Percentiles rank a stretch among this genome's conserved stretches.
Conservation (phyloP, 1,284 basidiomycete species). For the Chalciporus sp. region DNA sequence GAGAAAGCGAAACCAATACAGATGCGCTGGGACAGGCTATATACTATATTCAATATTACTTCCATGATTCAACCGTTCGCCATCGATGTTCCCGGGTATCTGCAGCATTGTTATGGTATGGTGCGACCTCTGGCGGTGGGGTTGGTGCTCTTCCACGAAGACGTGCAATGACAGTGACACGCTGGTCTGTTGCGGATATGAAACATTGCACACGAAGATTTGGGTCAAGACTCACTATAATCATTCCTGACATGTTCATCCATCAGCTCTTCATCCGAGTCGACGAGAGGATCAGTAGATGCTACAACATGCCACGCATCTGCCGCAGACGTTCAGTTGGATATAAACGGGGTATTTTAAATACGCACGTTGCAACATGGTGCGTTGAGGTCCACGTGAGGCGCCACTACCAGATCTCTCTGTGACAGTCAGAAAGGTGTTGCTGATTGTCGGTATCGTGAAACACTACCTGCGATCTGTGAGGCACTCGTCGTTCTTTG, state of each 20-base stretch:
- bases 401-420: constrained; percentile 20
- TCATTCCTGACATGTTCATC: constrained; percentile 66
- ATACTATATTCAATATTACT: constrained; percentile 18
- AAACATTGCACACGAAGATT: not conserved
- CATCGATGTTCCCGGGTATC: constrained; percentile 37
- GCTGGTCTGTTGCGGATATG: constrained; percentile 42
- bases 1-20: not conserved
- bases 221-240: constrained; percentile 51
- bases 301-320: constrained; percentile 72
- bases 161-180: constrained; percentile 48
- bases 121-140: constrained; percentile 33
- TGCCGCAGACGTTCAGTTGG: constrained; percentile 30
- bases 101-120: constrained; percentile 11
- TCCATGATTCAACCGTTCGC: constrained; percentile 44
- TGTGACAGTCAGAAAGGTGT: constrained; percentile 13
- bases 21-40: not conserved
- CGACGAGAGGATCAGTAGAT: constrained; percentile 62
- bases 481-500: constrained; percentile 22
- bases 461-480: constrained; percentile 25
- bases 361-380: constrained; percentile 39
- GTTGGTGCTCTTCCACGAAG: constrained; percentile 46
- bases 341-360: not conserved
- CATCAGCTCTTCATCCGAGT: constrained; percentile 71
- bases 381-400: constrained; percentile 32
- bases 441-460: not conserved